phyloP scores from a whole-genome alignment of 1,284 basidiomycete genomes.

The Pseudozyma hubeiensis region DNA sequence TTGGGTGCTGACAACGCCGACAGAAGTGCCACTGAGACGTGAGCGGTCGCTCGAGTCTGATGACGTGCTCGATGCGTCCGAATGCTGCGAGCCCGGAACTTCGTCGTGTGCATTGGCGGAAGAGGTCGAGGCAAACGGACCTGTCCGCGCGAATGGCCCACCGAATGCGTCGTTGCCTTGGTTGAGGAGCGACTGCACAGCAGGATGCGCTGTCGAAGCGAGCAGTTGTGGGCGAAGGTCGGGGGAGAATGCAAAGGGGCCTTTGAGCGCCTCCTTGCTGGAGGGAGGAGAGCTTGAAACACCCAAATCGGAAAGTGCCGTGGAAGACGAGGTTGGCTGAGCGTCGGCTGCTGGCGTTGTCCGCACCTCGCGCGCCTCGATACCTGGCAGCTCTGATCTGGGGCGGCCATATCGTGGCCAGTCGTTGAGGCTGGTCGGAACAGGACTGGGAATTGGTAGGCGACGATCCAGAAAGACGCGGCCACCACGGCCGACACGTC shows the following conservation, averaged over 20 bases:
- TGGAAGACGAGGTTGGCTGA: slow-evolving; percentile 1
- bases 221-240: slow-evolving; percentile 53
- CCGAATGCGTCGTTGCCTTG: slow-evolving; percentile 32
- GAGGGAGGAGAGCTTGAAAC: slow-evolving; percentile 16
- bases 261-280: slow-evolving; percentile 32
- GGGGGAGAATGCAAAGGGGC: slow-evolving; percentile 62
- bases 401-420: slow-evolving; percentile 55
- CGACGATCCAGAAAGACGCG: slow-evolving; percentile 65
- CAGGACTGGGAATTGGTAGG: slow-evolving; percentile 62
- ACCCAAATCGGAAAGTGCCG: slow-evolving; percentile 17
- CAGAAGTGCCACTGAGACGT: slow-evolving; percentile 36
- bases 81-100: slow-evolving; percentile 34
- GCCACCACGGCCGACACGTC: slow-evolving; percentile 65
- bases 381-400: slow-evolving; percentile 15
- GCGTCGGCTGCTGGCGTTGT: slow-evolving; percentile 2
- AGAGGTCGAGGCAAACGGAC: slow-evolving; percentile 29
- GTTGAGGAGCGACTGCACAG: slow-evolving; percentile 30
- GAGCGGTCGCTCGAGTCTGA: slow-evolving; percentile 60
- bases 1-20: slow-evolving; percentile 57
- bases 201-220: slow-evolving; percentile 35
- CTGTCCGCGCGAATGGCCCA: slow-evolving; percentile 42
- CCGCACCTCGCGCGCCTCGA: slow-evolving; percentile 8
- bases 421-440: slow-evolving; percentile 59
- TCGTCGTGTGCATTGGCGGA: slow-evolving; percentile 18
- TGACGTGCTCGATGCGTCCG: slow-evolving; percentile 58